Percentiles rank a stretch among this genome's conserved stretches.
phyloP scores from a whole-genome alignment of 805 yeast genomes.

The Cephaloascus albidus region DNA sequence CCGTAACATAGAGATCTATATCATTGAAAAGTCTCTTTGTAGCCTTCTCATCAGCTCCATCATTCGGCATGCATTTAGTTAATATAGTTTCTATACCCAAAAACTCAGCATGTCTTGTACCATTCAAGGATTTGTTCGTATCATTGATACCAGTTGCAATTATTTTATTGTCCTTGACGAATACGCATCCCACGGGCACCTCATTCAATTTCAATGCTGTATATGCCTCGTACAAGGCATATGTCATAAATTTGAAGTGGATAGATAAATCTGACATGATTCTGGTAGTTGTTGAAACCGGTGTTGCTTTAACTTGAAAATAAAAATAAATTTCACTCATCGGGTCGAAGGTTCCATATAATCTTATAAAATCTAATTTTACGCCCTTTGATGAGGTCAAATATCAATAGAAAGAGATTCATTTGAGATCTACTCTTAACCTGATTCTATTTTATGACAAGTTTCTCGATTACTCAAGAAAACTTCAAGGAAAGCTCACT shows the following conservation, averaged over 20 bases:
- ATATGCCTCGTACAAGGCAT: slow-evolving; percentile 48
- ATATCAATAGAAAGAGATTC: no score
- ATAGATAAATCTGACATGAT: not conserved
- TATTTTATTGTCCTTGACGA: slow-evolving; percentile 43
- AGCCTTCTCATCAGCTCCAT: slow-evolving; percentile 4
- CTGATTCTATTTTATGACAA: no score
- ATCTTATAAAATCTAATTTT: no score
- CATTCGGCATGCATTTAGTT: slow-evolving; percentile 8
- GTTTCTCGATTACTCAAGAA: no score
- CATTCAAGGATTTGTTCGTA: slow-evolving; percentile 77
- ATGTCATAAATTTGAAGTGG: slow-evolving; percentile 34
- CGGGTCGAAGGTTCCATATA: no score
- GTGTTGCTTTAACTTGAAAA: no score
- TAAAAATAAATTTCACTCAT: no score
- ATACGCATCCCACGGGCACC: slow-evolving; percentile 80
- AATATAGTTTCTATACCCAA: slow-evolving; percentile 58
- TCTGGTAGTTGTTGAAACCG: no score
- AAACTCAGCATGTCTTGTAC: slow-evolving; percentile 91
- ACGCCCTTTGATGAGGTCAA: no score
- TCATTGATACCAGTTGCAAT: slow-evolving; percentile 77
- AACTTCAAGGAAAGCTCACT: no score
- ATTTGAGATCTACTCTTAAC: no score
- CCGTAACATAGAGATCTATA: slow-evolving; percentile 79
- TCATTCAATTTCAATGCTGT: slow-evolving; percentile 58
- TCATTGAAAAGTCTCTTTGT: slow-evolving; percentile 34